Evolutionary conservation across 148 eudicot species (phyloP), one percentile per base, ranked within the genome.

Genomic region (Agrostemma githago): DNA sequence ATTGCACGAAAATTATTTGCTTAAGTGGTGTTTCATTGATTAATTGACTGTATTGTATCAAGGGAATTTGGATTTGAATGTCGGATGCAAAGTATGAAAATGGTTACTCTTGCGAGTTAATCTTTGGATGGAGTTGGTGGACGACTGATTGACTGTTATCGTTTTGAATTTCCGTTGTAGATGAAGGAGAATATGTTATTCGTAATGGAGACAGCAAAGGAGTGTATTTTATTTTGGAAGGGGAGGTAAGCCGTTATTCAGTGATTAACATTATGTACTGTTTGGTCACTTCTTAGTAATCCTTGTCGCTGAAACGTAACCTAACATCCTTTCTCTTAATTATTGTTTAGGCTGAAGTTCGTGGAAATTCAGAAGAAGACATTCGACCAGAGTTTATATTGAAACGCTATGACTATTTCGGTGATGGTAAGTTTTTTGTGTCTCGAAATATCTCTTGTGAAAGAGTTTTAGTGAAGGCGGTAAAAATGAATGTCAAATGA

Each of bases 201-300:
- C 90, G 85, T 11, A 85, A 82, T 43, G 97, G 97, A 73, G 79
- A 88, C 59, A 82, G 72, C 70, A 92, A 88, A 38, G 96, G 96
- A 57, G 78, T 90, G 53, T 92, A 90, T 80, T 92, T 95, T 77
- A 79, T 92, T 62, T 92, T 90, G 89, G 91, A 90, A 42, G 99
- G 99, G 59, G 91, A 90, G 88, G 99, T 90, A 80, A 79, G 75
- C 58, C 79, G 20, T 48, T 51, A 20, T 57, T 39, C 54, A 70
- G 56, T 39, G 41, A 44, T 41, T n/a, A n/a, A n/a, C n/a, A n/a
- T n/a, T n/a, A n/a, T n/a, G n/a, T n/a, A n/a, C n/a, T n/a, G n/a
- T n/a, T n/a, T n/a, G 1, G 48, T 26, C 60, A 4, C 44, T 68
- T 26, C 68, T 4, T 46, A 5, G 62, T 65, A 5, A 42, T 48